Conservation (phyloP, 495 filamentous ascomycete genomes). For the Achaetomiella virescens region DNA sequence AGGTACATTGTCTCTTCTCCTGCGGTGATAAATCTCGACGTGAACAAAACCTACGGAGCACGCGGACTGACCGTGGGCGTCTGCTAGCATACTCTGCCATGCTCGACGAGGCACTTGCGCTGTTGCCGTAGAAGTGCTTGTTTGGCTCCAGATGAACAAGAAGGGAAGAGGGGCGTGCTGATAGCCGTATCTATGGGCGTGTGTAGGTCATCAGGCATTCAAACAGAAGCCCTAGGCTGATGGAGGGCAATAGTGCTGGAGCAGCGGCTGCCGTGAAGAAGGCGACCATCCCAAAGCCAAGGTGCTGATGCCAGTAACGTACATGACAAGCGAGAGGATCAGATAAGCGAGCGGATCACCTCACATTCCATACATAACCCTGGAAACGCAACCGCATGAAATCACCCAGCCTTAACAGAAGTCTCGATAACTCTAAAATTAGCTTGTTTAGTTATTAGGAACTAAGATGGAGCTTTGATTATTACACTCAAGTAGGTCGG, state of each 20-base stretch:
- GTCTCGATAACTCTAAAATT: no score
- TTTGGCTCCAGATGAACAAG: conserved; percentile 29
- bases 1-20: conserved; percentile 24
- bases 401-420: no score
- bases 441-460: no score
- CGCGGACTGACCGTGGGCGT: neutral
- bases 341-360: no score
- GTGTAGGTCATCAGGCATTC: conserved; percentile 24
- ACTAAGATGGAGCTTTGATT: no score
- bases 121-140: conserved; percentile 33
- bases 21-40: conserved; percentile 13
- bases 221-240: neutral
- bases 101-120: conserved; percentile 29
- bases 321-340: no score
- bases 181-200: conserved; percentile 37
- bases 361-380: no score
- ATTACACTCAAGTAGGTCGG: no score
- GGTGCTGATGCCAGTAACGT: conserved; percentile 4
- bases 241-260: conserved; percentile 20
- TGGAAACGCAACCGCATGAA: no score
- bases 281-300: conserved; percentile 7
- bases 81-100: conserved; percentile 32
- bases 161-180: conserved; percentile 32
- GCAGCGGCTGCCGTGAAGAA: conserved; percentile 27
- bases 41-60: neutral